Conservation (phyloP, 2,329 filamentous ascomycete genomes). For the Cryphonectria japonica region DNA sequence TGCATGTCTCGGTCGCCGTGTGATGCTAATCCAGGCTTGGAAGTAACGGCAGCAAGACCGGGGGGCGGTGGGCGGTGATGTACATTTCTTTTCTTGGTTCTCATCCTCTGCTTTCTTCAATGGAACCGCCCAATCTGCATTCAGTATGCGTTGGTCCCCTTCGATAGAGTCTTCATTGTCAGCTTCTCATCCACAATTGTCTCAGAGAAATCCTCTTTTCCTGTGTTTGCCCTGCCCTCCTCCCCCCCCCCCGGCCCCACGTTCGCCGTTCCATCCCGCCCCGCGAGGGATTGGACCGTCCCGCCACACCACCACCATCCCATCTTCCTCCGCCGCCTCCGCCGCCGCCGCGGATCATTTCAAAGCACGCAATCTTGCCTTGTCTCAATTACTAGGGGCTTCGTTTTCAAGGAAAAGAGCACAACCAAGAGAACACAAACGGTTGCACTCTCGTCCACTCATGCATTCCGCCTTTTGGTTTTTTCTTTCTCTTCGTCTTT, state of each 20-base stretch:
- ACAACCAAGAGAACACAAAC: neutral
- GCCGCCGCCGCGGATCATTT: neutral
- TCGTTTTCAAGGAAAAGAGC: no score
- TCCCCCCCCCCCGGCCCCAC: no score
- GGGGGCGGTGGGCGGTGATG: no score
- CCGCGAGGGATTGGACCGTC: neutral
- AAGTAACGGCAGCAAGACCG: neutral
- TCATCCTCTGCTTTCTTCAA: neutral
- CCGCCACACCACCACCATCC: no score
- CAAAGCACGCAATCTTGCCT: neutral
- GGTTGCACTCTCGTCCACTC: neutral
- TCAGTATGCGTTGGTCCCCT: no score
- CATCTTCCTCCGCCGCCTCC: no score
- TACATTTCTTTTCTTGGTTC: neutral
- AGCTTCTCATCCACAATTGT: neutral
- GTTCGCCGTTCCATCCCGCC: neutral
- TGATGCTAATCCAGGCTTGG: conserved; percentile 1
- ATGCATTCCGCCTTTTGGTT: no score
- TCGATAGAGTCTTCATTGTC: neutral
- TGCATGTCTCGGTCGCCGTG: conserved; percentile 26
- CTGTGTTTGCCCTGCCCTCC: neutral
- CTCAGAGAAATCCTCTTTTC: neutral
- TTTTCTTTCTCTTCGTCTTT: no score
- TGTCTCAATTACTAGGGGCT: neutral
- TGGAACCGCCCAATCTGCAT: neutral